A percentile compares a stretch with the other conserved stretches of the same genome.
Conservation (phyloP, 306 rosid genomes). For the Trifolium pratense region DNA sequence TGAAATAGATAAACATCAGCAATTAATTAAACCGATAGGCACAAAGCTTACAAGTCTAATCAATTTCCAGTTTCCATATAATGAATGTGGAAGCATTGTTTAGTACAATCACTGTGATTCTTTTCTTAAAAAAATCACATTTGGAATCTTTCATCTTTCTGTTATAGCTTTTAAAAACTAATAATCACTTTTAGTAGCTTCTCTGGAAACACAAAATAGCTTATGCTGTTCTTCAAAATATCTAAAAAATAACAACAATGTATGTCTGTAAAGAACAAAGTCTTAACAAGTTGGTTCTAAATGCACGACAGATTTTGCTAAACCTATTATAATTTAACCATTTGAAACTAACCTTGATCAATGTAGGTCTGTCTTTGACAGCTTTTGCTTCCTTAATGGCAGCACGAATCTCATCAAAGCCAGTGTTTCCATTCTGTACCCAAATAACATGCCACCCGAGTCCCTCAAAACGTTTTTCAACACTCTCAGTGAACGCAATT, state of each 20-base stretch:
- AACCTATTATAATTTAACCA: not conserved
- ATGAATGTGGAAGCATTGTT: too few relatives aligned
- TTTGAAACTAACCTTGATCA: slow-evolving; percentile 76
- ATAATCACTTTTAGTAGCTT: too few relatives aligned
- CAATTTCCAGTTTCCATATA: slow-evolving; percentile 11
- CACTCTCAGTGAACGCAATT: slow-evolving; percentile 94
- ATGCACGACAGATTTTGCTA: slow-evolving; percentile 12
- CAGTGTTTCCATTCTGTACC: slow-evolving; percentile 97
- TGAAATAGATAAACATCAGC: slow-evolving; percentile 34
- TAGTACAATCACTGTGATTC: slow-evolving; percentile 3
- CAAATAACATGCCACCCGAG: slow-evolving; percentile 99
- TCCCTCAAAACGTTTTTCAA: slow-evolving; percentile 83
- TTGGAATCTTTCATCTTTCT: too few relatives aligned
- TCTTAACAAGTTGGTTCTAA: not conserved
- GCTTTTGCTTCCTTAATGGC: slow-evolving; percentile 96
- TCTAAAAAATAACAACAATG: not conserved
- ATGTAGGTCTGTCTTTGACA: slow-evolving; percentile 84
- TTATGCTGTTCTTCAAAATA: too few relatives aligned
- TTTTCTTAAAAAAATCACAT: too few relatives aligned
- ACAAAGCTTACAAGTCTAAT: slow-evolving; percentile 1
- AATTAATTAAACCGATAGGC: not conserved
- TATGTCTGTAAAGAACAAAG: not conserved
- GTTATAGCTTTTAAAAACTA: too few relatives aligned
- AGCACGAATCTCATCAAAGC: slow-evolving; percentile 93
- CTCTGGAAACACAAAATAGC: too few relatives aligned